A percentile compares a stretch with the other conserved stretches of the same genome.
These are phyloP conservation scores for Plantago ovata DNA, from an alignment of 257 asterid genomes.

Conservation along the genomic window DNA sequence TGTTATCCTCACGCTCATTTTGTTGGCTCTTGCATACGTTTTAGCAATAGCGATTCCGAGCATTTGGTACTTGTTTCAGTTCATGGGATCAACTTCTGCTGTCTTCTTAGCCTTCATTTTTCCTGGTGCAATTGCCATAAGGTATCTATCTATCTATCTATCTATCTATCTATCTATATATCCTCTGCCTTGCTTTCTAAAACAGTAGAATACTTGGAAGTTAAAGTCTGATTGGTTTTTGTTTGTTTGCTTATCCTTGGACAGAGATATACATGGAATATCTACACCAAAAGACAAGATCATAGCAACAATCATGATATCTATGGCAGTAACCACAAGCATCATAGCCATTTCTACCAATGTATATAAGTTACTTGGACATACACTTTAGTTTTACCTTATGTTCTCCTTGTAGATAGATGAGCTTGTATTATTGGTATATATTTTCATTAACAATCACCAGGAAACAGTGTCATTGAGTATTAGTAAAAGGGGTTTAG, in stretches of 20 bases:
- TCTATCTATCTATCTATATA: no score
- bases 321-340: conserved; percentile 69
- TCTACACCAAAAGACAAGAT: conserved; percentile 70
- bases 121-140: conserved; percentile 75
- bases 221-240: neutral
- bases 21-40: conserved; percentile 54
- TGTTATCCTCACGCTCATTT: conserved; percentile 40
- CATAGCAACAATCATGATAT: conserved; percentile 58
- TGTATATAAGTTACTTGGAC: conserved; percentile 46
- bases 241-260: neutral
- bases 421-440: conserved; percentile 12
- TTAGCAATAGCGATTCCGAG: conserved; percentile 76
- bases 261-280: conserved; percentile 82
- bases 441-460: neutral
- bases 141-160: conserved; percentile 34
- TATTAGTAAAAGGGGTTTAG: no score
- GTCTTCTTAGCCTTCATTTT: conserved; percentile 89
- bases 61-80: conserved; percentile 93
- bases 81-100: conserved; percentile 89
- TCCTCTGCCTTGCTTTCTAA: no score
- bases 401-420: neutral
- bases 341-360: conserved; percentile 71
- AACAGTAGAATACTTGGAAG: no score
- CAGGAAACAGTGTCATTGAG: no score
- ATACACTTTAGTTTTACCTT: conserved; percentile 9